Evolutionary conservation across 257 asterid species (phyloP), one percentile per base, ranked within the genome.

Genomic region (Solanum chiquidenum): DNA sequence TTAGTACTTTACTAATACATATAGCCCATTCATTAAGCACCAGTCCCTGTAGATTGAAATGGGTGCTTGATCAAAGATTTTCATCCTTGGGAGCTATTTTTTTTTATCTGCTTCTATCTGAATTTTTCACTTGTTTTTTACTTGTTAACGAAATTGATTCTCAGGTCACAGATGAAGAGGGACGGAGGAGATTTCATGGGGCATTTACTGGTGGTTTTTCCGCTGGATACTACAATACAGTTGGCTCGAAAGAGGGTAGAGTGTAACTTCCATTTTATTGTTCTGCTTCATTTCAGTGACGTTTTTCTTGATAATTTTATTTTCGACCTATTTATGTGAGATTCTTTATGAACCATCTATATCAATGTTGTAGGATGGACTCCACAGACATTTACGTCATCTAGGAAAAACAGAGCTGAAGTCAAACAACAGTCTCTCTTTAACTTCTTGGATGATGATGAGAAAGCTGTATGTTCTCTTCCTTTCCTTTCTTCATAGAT

Each of bases 101-200:
- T 27, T 7, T 79, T 44, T 14, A 25, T 77, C 8, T 77, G n/a
- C 62, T 77, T 77, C 84, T 20, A 77, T 25, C 14, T 40, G 38
- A 79, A 4, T 4, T 49, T 14, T 49, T 49, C 58, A 49, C 7
- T 49, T 38, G 9, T 38, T n/a, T 38, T 76, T 76, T 38, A 7
- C 84, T 77, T 29, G 34, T 4, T 46, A 80, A 31, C 3, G 3
- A 60, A 68, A 29, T 31, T 86, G 88, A 72, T 83, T 84, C 77
- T 84, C 92, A 96, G 99, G 99, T 95, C 74, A 92, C 90, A 44
- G 98, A 96, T 89, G 99, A 96, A 90, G 98, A 96, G 90, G 98
- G 99, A 82, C 89, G 98, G 91, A 94, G 99, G 90, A 94, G 99
- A 91, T 96, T 96, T 94, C 99, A 96, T 83, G 99, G 99, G 87